phyloP scores from a whole-genome alignment of 2,329 filamentous ascomycete genomes.

The Eutypa lata region DNA sequence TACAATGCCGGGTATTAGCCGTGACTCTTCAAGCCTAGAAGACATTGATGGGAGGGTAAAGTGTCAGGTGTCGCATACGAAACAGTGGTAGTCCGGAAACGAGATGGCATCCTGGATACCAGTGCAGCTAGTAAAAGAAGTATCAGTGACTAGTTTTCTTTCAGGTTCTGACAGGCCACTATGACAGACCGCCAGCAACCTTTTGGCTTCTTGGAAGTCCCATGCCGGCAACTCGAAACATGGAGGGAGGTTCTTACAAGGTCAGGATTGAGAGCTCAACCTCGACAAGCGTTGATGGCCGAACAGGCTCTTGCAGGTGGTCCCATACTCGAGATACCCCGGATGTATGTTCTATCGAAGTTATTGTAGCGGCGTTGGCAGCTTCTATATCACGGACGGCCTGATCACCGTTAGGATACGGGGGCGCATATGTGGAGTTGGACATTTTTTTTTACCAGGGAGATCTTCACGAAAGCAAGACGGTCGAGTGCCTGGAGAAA shows the following conservation, averaged over 20 bases:
- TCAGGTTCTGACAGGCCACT: no score
- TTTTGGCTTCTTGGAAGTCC: no score
- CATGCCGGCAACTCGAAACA: no score
- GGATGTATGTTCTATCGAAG: neutral
- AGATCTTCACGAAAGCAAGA: neutral
- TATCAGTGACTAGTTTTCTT: slow-evolving; percentile 2
- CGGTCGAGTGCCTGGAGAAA: neutral
- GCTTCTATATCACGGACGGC: neutral
- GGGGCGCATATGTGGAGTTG: neutral
- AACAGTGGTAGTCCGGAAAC: slow-evolving; percentile 60
- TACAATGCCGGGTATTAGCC: neutral
- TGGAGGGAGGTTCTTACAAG: neutral
- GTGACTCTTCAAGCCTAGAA: neutral
- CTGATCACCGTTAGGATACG: neutral
- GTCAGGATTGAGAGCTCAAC: neutral
- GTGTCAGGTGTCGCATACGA: slow-evolving; percentile 29
- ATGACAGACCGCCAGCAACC: neutral
- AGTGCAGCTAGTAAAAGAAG: slow-evolving; percentile 33
- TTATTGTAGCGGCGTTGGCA: neutral
- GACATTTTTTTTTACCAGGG: neutral
- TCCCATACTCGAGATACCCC: neutral
- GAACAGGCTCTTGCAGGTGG: neutral
- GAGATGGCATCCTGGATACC: slow-evolving; percentile 57
- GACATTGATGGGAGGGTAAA: no score
- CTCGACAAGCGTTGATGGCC: neutral